A percentile compares a stretch with the other conserved stretches of the same genome.
Conservation (phyloP, 1,139 yeast genomes). For the Blastobotrys elegans region DNA sequence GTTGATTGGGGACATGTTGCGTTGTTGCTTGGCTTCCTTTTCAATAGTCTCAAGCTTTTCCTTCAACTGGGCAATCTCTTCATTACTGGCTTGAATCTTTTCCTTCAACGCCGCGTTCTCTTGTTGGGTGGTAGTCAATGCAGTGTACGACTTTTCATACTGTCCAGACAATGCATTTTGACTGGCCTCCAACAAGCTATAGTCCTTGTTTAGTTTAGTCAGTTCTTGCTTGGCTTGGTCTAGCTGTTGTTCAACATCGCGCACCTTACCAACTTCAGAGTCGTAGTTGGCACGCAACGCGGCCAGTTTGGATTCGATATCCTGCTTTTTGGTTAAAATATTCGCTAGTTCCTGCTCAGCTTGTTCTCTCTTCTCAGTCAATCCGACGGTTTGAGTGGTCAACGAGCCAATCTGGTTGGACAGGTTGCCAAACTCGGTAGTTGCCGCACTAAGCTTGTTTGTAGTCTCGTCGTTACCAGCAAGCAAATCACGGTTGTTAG, state of each 20-base stretch:
- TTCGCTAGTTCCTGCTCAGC: constrained; percentile 73
- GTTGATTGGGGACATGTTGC: constrained; percentile 59
- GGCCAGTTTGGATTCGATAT: constrained; percentile 64
- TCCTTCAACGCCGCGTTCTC: constrained; percentile 61
- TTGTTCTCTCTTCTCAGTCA: constrained; percentile 64
- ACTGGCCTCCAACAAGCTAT: constrained; percentile 76
- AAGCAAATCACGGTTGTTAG: constrained; percentile 45
- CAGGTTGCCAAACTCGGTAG: constrained; percentile 80
- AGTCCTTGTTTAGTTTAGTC: constrained; percentile 67
- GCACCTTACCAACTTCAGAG: constrained; percentile 61
- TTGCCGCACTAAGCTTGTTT: constrained; percentile 67
- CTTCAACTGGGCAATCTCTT: constrained; percentile 58
- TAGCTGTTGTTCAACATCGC: constrained; percentile 58
- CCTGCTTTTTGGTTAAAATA: constrained; percentile 59
- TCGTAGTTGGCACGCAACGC: constrained; percentile 69
- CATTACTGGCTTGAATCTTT: constrained; percentile 59
- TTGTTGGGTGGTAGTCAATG: constrained; percentile 61
- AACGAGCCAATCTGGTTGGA: constrained; percentile 81
- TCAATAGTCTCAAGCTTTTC: constrained; percentile 49
- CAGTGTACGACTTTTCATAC: constrained; percentile 55
- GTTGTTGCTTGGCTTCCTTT: constrained; percentile 53
- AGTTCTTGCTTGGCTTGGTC: constrained; percentile 60
- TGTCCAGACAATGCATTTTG: constrained; percentile 67
- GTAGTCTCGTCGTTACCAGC: constrained; percentile 55
- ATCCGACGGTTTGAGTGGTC: constrained; percentile 64